Conservation (phyloP, 2,329 filamentous ascomycete species). For the Aspergillus sp. region DNA sequence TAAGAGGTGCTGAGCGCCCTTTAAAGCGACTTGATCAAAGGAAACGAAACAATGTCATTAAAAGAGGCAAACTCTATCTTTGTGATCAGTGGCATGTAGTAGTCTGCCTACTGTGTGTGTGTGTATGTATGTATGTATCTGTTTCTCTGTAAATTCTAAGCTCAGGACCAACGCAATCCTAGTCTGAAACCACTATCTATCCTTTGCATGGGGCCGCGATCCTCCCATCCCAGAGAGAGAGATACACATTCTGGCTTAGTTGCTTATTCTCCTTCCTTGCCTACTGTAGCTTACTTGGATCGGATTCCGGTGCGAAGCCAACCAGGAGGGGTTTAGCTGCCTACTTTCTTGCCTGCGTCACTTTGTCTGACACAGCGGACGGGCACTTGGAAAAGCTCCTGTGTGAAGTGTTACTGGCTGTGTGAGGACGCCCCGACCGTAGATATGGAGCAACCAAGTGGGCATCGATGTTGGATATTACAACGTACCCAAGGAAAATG, state of each 20-base stretch:
- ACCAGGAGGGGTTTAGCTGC: neutral
- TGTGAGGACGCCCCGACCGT: neutral
- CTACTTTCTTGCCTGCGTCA: constrained; percentile 9
- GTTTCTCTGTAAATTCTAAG: neutral
- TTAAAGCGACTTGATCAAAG: neutral
- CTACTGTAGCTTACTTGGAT: neutral
- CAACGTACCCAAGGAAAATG: constrained; percentile 3
- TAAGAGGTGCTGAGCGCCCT: neutral
- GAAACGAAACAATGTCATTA: neutral
- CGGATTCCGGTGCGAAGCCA: neutral
- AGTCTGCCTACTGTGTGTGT: neutral
- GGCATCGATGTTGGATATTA: constrained; percentile 5
- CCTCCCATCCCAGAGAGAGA: neutral
- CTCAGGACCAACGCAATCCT: constrained; percentile 6
- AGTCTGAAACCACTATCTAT: constrained; percentile 4
- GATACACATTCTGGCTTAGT: neutral
- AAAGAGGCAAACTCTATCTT: neutral
- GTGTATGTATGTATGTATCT: too few species aligned
- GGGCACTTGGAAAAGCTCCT: neutral
- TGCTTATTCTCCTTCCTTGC: neutral
- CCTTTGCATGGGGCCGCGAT: constrained; percentile 7
- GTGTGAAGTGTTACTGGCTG: neutral
- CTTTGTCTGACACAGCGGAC: constrained; percentile 13
- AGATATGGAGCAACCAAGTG: neutral
- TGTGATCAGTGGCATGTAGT: constrained; percentile 1